Conservation (phyloP, 2,329 filamentous ascomycete genomes). For the Ophiocordyceps camponoti-leonardi region DNA sequence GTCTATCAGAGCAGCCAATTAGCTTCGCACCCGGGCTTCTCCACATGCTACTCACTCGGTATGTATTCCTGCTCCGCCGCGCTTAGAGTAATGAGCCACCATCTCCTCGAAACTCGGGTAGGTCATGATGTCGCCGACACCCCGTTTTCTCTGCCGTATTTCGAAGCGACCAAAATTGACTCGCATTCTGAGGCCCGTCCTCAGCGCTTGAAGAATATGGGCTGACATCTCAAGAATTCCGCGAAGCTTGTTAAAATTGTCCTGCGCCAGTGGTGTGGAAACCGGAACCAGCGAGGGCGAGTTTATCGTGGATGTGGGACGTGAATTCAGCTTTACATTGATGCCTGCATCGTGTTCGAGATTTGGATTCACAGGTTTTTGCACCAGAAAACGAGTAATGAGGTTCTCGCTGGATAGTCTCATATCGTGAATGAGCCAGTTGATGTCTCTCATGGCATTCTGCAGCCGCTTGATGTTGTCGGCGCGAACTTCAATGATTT, state of each 20-base stretch:
- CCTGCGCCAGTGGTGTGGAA: background rate
- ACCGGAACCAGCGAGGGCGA: background rate
- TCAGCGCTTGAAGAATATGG: slow-evolving; percentile 9
- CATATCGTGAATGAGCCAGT: slow-evolving; percentile 15
- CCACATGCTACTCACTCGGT: slow-evolving; percentile 7
- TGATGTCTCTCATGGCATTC: slow-evolving; percentile 11
- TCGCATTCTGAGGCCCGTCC: slow-evolving; percentile 12
- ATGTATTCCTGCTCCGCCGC: slow-evolving; percentile 12
- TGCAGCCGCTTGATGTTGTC: slow-evolving; percentile 9
- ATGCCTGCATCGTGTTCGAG: slow-evolving; percentile 5
- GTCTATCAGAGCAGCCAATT: slow-evolving; percentile 1
- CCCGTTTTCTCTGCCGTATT: slow-evolving; percentile 10
- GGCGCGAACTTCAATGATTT: slow-evolving; percentile 11
- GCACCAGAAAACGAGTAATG: slow-evolving; percentile 11
- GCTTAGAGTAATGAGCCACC: slow-evolving; percentile 10
- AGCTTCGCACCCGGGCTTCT: background rate
- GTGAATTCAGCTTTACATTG: slow-evolving; percentile 7
- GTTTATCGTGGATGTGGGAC: slow-evolving; percentile 6
- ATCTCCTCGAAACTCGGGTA: slow-evolving; percentile 10
- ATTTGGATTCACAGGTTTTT: slow-evolving; percentile 7
- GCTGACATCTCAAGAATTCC: slow-evolving; percentile 6
- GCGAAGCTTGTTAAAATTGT: slow-evolving; percentile 6
- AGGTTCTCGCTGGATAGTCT: slow-evolving; percentile 10
- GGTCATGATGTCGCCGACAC: slow-evolving; percentile 6
- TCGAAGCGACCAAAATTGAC: slow-evolving; percentile 15